phyloP scores from a whole-genome alignment of 2,329 filamentous ascomycete species.

The Achaetomium macrosporum region DNA sequence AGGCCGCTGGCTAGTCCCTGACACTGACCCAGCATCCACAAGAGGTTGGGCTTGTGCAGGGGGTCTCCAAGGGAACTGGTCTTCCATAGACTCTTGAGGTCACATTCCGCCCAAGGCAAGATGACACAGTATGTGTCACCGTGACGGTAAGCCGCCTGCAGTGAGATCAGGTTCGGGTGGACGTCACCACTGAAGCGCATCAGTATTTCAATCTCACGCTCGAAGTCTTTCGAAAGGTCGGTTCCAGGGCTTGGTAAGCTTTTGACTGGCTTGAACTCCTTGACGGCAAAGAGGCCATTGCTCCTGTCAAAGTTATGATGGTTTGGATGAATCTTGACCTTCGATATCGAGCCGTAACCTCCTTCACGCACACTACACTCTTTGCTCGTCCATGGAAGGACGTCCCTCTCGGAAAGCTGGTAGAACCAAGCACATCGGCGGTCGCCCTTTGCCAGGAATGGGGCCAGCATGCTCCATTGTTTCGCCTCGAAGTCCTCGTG shows the following conservation, averaged over 20 bases:
- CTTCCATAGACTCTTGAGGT: conserved; percentile 11
- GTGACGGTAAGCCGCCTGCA: conserved; percentile 6
- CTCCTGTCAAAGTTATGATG: conserved; percentile 12
- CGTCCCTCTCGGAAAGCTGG: conserved; percentile 3
- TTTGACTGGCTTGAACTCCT: conserved; percentile 3
- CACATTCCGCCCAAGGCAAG: conserved; percentile 10
- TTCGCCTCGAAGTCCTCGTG: conserved; percentile 4
- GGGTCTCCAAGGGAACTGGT: background rate
- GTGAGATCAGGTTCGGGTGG: conserved; percentile 10
- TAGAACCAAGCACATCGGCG: conserved; percentile 1
- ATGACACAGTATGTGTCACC: conserved; percentile 10
- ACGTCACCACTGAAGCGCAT: conserved; percentile 4
- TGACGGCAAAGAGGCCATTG: conserved; percentile 8
- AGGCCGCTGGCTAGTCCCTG: conserved; percentile 7
- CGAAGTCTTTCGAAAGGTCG: no score
- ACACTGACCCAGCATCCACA: conserved; percentile 2
- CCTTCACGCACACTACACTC: background rate
- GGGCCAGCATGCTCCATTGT: conserved; percentile 8
- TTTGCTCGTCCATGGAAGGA: conserved; percentile 10
- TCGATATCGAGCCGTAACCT: conserved; percentile 8
- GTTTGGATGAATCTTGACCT: conserved; percentile 3
- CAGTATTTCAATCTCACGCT: no score
- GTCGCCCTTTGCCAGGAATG: conserved; percentile 8
- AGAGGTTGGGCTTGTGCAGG: background rate
- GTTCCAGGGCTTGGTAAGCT: no score